Conservation (phyloP, 2,329 filamentous ascomycete genomes). For the Septoria petroselini region DNA sequence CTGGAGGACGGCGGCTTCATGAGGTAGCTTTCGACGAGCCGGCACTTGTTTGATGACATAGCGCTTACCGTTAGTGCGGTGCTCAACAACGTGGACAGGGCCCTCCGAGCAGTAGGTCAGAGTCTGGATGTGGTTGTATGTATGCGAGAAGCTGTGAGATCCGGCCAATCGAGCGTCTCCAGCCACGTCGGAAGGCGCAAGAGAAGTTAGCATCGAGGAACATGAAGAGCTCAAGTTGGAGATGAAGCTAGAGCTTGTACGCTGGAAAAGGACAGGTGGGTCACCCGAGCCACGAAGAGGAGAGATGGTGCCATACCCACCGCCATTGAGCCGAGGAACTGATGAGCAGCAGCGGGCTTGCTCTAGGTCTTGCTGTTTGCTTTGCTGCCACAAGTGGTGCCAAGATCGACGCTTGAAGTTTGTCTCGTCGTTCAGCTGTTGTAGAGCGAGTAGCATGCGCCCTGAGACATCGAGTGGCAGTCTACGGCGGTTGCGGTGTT, state of each 20-base stretch:
- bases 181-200: neutral
- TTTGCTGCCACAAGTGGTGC: constrained; percentile 10
- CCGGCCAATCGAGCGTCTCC: neutral
- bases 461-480: neutral
- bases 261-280: neutral
- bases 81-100: constrained; percentile 14
- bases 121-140: constrained; percentile 10
- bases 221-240: neutral
- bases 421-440: neutral
- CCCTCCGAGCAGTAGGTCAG: constrained; percentile 13
- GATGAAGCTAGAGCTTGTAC: neutral
- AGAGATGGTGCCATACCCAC: constrained; percentile 7
- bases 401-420: neutral
- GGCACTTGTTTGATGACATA: constrained; percentile 19
- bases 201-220: neutral
- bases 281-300: constrained; percentile 13
- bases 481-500: neutral
- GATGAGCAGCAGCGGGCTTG: neutral
- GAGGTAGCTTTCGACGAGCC: neutral
- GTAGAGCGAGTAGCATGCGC: constrained; percentile 1
- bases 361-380: constrained; percentile 10
- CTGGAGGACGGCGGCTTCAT: neutral
- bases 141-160: constrained; percentile 13
- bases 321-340: neutral
- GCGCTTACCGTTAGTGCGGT: constrained; percentile 7